These are phyloP conservation scores for Arabidopsis lyrata DNA, from an alignment of 441 rosid genomes.

Conservation along the genomic window DNA sequence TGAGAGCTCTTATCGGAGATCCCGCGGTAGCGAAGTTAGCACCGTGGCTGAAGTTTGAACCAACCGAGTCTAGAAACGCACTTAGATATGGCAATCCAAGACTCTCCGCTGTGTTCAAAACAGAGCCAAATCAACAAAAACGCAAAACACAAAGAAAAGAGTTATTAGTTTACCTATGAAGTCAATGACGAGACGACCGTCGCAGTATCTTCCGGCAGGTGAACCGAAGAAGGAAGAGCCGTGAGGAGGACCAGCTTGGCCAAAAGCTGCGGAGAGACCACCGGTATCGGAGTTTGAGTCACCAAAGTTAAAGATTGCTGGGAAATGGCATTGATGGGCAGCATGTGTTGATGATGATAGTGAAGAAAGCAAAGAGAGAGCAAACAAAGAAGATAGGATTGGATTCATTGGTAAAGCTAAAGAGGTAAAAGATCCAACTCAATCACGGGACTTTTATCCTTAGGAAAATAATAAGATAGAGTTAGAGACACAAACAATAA, in stretches of 20 bases:
- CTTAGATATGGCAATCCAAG: slow-evolving; percentile 64
- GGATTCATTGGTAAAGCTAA: slow-evolving; percentile 44
- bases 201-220: slow-evolving; percentile 67
- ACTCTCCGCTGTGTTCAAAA: slow-evolving; percentile 52
- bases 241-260: slow-evolving; percentile 60
- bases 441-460: slow-evolving; percentile 34
- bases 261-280: slow-evolving; percentile 65
- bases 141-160: not conserved
- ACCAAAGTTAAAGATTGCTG: slow-evolving; percentile 66
- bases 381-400: slow-evolving; percentile 25
- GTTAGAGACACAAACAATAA: not conserved
- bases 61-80: slow-evolving; percentile 74
- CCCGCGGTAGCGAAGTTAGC: slow-evolving; percentile 87
- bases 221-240: slow-evolving; percentile 59
- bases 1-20: slow-evolving; percentile 72
- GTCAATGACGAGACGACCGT: slow-evolving; percentile 64
- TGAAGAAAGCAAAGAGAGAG: slow-evolving; percentile 35
- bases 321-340: slow-evolving; percentile 50
- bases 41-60: slow-evolving; percentile 68
- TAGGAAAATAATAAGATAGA: not conserved
- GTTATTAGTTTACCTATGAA: slow-evolving; percentile 55
- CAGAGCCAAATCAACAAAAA: slow-evolving; percentile 8
- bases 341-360: slow-evolving; percentile 30
- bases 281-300: slow-evolving; percentile 76
- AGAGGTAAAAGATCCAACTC: not conserved